These are phyloP conservation scores for Meyerozyma elateridarum DNA, from an alignment of 1,139 yeast genomes.

Conservation along the genomic window DNA sequence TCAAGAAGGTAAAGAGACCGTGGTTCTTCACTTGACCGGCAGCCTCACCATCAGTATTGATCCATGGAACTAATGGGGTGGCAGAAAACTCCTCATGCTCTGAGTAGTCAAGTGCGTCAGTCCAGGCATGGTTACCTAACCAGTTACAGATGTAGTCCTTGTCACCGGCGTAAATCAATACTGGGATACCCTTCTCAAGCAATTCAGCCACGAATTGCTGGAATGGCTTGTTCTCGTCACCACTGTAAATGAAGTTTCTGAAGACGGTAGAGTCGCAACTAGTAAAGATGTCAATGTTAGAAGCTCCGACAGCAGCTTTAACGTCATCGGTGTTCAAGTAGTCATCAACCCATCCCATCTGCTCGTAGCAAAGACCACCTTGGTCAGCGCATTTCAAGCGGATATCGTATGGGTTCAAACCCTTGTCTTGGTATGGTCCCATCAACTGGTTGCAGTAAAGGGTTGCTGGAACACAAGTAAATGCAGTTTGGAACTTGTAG, in stretches of 20 bases:
- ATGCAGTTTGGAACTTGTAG: slow-evolving; percentile 39
- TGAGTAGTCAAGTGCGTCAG: slow-evolving; percentile 26
- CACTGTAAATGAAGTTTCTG: slow-evolving; percentile 49
- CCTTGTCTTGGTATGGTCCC: slow-evolving; percentile 53
- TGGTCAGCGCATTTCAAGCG: slow-evolving; percentile 53
- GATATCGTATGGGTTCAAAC: slow-evolving; percentile 67
- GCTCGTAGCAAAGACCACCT: slow-evolving; percentile 53
- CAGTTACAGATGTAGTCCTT: slow-evolving; percentile 39
- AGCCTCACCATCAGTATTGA: slow-evolving; percentile 33
- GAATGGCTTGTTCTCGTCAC: slow-evolving; percentile 65
- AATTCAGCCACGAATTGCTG: slow-evolving; percentile 56
- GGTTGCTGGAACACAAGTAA: slow-evolving; percentile 53
- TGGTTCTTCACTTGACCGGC: slow-evolving; percentile 58
- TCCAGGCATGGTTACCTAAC: slow-evolving; percentile 36
- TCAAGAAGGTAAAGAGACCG: slow-evolving; percentile 53
- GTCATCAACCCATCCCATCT: slow-evolving; percentile 48
- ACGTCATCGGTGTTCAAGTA: slow-evolving; percentile 59
- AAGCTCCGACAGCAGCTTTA: slow-evolving; percentile 55
- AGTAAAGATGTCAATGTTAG: slow-evolving; percentile 48
- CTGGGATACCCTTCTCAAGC: slow-evolving; percentile 44
- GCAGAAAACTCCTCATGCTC: slow-evolving; percentile 23
- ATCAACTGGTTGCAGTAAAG: slow-evolving; percentile 39
- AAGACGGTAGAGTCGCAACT: slow-evolving; percentile 57
- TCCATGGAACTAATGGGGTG: slow-evolving; percentile 39
- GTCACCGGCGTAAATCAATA: slow-evolving; percentile 37